Percentiles rank a stretch among this genome's conserved stretches.
phyloP scores from a whole-genome alignment of 2,329 filamentous ascomycete genomes.

The Trichoderma simmonsii region DNA sequence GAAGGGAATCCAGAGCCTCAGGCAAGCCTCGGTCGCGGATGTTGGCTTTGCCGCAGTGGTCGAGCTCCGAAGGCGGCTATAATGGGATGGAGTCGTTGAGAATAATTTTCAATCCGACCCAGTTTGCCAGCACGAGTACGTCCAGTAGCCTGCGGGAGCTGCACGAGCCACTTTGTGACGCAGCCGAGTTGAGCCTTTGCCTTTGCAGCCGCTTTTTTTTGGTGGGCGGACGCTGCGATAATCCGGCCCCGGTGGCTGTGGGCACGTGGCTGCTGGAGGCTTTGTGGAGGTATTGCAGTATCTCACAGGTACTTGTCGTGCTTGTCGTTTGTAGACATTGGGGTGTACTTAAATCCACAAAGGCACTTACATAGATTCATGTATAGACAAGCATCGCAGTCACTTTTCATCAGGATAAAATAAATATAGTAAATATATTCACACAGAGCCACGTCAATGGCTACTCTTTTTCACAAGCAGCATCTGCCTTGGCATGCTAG shows the following conservation, averaged over 20 bases:
- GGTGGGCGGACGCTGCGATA: not conserved
- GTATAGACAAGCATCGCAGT: not conserved
- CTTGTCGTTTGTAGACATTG: not conserved
- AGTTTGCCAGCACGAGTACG: conserved; percentile 1
- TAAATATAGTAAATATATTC: not conserved
- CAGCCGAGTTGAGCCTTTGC: not conserved
- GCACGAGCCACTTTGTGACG: conserved; percentile 19
- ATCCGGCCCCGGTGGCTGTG: conserved; percentile 15
- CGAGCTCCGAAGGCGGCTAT: conserved; percentile 21
- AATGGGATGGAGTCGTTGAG: conserved; percentile 24
- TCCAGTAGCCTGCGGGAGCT: conserved; percentile 10
- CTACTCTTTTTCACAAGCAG: not conserved
- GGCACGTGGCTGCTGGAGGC: conserved; percentile 10
- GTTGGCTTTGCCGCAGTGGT: conserved; percentile 18
- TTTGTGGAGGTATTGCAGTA: not conserved
- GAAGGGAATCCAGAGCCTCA: not conserved
- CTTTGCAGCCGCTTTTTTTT: not conserved
- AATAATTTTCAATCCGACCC: conserved; percentile 26
- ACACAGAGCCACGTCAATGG: not conserved
- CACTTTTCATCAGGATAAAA: not conserved
- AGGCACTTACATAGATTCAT: not conserved
- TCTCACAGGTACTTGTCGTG: not conserved
- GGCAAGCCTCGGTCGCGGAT: conserved; percentile 12
- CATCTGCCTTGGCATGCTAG: not conserved
- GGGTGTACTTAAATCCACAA: not conserved